Evolutionary conservation across 148 eudicot genomes (phyloP).

Genomic region (Amaranthus palmeri): DNA sequence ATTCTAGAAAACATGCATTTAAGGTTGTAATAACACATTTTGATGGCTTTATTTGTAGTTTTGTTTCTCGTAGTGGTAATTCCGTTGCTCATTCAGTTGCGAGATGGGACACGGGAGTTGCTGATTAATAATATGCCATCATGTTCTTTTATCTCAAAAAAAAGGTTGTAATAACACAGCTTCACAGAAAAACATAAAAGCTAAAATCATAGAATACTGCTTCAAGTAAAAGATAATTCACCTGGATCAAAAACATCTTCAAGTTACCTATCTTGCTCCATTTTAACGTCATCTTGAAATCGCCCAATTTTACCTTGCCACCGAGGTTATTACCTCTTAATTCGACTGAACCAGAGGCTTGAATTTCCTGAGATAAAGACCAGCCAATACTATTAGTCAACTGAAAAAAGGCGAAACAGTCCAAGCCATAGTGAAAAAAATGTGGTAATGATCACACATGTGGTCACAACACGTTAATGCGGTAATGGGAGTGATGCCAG

Average conservation of each 20-base stretch:
- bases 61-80: too few species aligned
- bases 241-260: slow-evolving; percentile 67
- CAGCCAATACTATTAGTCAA: not conserved
- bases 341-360: slow-evolving; percentile 58
- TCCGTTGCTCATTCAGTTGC: too few species aligned
- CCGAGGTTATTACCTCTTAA: slow-evolving; percentile 54
- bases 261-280: slow-evolving; percentile 73
- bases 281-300: slow-evolving; percentile 48
- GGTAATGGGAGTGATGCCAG: too few species aligned
- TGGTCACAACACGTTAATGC: too few species aligned
- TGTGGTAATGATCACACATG: too few species aligned
- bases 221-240: slow-evolving; percentile 13
- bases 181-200: not conserved
- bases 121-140: too few species aligned
- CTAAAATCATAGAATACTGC: not conserved
- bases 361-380: slow-evolving; percentile 45
- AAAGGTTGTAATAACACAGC: not conserved
- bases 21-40: too few species aligned
- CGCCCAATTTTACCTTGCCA: slow-evolving; percentile 57
- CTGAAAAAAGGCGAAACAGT: not conserved
- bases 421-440: not conserved
- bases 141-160: too few species aligned
- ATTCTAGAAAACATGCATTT: too few species aligned
- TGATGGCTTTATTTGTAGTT: too few species aligned
- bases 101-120: too few species aligned